Evolutionary conservation across 2,329 filamentous ascomycete genomes (phyloP).

Genomic region (Pseudogymnoascus sp.): DNA sequence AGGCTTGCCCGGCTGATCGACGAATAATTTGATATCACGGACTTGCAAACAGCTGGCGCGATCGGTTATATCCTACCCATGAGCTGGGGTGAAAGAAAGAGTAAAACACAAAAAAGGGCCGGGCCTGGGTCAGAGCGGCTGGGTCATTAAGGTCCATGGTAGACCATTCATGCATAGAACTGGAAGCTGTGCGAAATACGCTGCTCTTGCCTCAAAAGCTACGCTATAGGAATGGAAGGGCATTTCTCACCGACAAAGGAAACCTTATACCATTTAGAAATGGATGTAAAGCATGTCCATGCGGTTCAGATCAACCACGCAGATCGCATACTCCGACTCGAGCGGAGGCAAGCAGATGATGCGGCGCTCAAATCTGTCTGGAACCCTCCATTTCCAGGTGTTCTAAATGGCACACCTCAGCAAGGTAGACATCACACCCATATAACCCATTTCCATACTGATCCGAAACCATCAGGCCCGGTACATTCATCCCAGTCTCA

Average conservation of each 20-base stretch:
- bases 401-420: constrained; percentile 73
- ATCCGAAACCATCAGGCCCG: constrained; percentile 48
- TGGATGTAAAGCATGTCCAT: constrained; percentile 62
- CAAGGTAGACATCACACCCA: constrained; percentile 55
- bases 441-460: constrained; percentile 18
- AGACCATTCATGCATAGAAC: constrained; percentile 4
- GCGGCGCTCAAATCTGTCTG: constrained; percentile 75
- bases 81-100: background rate
- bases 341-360: constrained; percentile 60
- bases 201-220: background rate
- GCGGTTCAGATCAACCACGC: constrained; percentile 53
- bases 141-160: constrained; percentile 3
- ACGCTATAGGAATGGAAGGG: constrained; percentile 45
- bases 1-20: background rate
- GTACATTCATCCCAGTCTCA: constrained; percentile 72
- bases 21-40: background rate
- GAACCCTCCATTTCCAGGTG: constrained; percentile 81
- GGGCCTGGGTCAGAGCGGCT: constrained; percentile 3
- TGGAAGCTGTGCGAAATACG: background rate
- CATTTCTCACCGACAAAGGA: constrained; percentile 52
- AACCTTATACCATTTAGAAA: constrained; percentile 59
- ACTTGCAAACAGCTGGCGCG: background rate
- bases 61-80: background rate
- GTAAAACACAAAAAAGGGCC: background rate
- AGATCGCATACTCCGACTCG: constrained; percentile 52